Conservation (phyloP, 2,329 filamentous ascomycete genomes). For the Trichophyton rubrum region DNA sequence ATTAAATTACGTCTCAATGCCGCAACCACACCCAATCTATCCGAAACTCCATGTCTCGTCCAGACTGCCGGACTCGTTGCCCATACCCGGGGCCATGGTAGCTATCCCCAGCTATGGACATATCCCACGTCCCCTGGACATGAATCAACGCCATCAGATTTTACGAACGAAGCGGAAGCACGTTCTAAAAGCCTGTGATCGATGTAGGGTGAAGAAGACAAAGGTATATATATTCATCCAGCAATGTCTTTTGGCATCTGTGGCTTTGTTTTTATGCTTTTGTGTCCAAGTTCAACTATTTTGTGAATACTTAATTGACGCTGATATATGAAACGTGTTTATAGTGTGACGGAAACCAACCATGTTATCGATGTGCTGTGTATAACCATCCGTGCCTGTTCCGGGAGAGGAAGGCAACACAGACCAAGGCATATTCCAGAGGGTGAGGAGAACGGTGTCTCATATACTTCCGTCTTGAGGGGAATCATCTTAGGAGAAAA, state of each 20-base stretch:
- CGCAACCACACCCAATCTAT: conserved; percentile 17
- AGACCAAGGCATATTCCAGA: conserved; percentile 34
- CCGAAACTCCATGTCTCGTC: conserved; percentile 26
- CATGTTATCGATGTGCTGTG: conserved; percentile 32
- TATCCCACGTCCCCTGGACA: conserved; percentile 18
- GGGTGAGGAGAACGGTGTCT: conserved; percentile 20
- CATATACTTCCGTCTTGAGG: neutral
- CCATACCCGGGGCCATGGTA: conserved; percentile 22
- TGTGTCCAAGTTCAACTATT: conserved; percentile 6
- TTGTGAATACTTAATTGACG: conserved; percentile 8
- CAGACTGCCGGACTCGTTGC: conserved; percentile 25
- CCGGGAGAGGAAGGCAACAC: conserved; percentile 32
- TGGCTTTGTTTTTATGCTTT: neutral
- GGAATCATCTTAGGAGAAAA: neutral
- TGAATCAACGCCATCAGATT: conserved; percentile 28
- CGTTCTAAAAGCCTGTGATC: conserved; percentile 34
- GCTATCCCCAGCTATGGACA: conserved; percentile 22
- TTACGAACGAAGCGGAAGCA: conserved; percentile 35
- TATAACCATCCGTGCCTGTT: conserved; percentile 35
- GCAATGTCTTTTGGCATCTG: neutral
- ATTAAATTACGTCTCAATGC: conserved; percentile 11
- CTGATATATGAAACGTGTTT: neutral
- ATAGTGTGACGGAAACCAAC: conserved; percentile 35
- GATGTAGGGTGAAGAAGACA: conserved; percentile 36
- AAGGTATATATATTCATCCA: conserved; percentile 23